Evolutionary conservation across 805 yeast species (phyloP).

Genomic region (Kazachstania martiniae): DNA sequence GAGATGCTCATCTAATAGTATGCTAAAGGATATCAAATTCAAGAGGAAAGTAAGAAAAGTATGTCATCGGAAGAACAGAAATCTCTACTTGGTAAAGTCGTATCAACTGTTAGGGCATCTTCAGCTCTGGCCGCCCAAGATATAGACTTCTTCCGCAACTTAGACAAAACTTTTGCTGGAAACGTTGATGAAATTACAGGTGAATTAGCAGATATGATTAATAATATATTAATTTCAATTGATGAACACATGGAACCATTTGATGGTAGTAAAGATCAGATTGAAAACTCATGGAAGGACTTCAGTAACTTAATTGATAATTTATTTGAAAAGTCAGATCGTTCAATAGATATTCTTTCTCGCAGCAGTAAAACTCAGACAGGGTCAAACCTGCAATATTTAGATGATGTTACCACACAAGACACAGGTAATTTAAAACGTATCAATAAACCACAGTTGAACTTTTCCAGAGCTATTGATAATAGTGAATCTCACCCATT

Average conservation of each 20-base stretch:
- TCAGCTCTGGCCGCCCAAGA: constrained; percentile 69
- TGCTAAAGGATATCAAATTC: too few species aligned
- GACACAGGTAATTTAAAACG: constrained; percentile 19
- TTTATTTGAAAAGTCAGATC: constrained; percentile 67
- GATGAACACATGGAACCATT: constrained; percentile 25
- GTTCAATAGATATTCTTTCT: constrained; percentile 41
- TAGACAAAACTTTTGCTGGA: constrained; percentile 39
- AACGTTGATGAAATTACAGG: constrained; percentile 33
- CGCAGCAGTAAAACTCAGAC: constrained; percentile 15
- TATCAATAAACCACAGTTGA: constrained; percentile 57
- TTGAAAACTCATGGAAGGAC: constrained; percentile 46
- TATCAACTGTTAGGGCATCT: constrained; percentile 50
- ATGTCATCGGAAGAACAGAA: constrained; percentile 5
- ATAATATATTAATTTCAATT: constrained; percentile 32
- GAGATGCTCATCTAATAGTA: too few species aligned
- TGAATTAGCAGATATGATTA: constrained; percentile 36
- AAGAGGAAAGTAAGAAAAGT: too few species aligned
- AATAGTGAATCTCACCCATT: constrained; percentile 66
- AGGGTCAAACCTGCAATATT: constrained; percentile 30
- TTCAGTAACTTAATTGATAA: constrained; percentile 55
- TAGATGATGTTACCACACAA: constrained; percentile 35
- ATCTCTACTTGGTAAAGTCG: constrained; percentile 6
- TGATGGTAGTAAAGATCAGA: constrained; percentile 31
- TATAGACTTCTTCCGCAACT: constrained; percentile 57
- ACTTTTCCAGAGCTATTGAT: constrained; percentile 49